A percentile compares a stretch with the other conserved stretches of the same genome.
These are phyloP conservation scores for Phaeotremella skinneri DNA, from an alignment of 768 basidiomycete genomes.

Conservation along the genomic window DNA sequence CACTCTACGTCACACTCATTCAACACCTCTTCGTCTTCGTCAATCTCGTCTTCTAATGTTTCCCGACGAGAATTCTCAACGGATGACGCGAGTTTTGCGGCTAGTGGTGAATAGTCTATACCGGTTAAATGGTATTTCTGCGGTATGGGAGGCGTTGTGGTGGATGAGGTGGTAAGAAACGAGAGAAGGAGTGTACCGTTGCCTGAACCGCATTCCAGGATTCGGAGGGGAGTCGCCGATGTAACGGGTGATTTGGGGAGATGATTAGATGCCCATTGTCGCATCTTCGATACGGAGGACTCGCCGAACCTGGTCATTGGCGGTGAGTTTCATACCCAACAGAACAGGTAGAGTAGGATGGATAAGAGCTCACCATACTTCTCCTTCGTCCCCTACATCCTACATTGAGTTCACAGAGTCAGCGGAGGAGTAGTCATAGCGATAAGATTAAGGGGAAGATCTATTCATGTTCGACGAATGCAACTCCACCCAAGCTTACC, in stretches of 20 bases:
- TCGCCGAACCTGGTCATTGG: slow-evolving; percentile 53
- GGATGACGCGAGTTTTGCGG: slow-evolving; percentile 44
- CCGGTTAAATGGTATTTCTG: slow-evolving; percentile 51
- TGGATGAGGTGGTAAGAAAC: slow-evolving; percentile 31
- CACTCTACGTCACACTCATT: slow-evolving; percentile 34
- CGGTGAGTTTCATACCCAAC: neutral
- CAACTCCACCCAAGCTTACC: slow-evolving; percentile 12
- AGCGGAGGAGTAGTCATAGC: neutral
- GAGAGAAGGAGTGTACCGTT: slow-evolving; percentile 53
- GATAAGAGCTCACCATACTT: slow-evolving; percentile 52
- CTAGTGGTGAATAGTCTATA: slow-evolving; percentile 53
- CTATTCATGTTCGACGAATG: too few relatives aligned
- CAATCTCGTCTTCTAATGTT: slow-evolving; percentile 20
- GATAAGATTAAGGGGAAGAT: too few relatives aligned
- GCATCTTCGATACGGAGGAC: slow-evolving; percentile 53
- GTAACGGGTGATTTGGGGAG: slow-evolving; percentile 31
- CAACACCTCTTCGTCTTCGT: slow-evolving; percentile 38
- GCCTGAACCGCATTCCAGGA: slow-evolving; percentile 54
- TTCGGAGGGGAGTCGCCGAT: slow-evolving; percentile 24
- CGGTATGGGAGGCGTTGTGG: slow-evolving; percentile 5
- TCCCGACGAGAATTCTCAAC: slow-evolving; percentile 36
- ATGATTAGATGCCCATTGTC: slow-evolving; percentile 52
- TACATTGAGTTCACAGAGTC: slow-evolving; percentile 9
- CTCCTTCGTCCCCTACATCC: slow-evolving; percentile 55
- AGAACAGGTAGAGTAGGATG: neutral